phyloP scores from a whole-genome alignment of 306 rosid genomes.

The Luffa aegyptiaca region DNA sequence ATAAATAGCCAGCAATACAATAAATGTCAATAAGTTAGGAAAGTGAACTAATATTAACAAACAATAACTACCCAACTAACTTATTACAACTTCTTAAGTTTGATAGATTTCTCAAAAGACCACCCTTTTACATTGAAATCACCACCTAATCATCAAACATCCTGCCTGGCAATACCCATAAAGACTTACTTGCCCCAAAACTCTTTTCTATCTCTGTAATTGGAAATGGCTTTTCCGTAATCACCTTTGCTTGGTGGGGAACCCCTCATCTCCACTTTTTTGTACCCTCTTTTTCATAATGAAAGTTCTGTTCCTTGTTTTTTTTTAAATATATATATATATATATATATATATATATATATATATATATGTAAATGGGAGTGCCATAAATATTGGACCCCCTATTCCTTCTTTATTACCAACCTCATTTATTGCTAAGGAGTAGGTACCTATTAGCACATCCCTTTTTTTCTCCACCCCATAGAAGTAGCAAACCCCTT shows the following conservation, averaged over 20 bases:
- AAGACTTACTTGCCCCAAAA: not conserved
- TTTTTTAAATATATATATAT: not conserved
- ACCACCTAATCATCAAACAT: not conserved
- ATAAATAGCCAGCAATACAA: too few relatives aligned
- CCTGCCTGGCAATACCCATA: not conserved
- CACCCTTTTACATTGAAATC: not conserved
- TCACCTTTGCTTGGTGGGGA: not conserved
- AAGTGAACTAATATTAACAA: too few relatives aligned
- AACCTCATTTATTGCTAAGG: not conserved
- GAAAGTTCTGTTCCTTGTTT: not conserved
- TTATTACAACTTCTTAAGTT: too few relatives aligned
- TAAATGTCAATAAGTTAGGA: too few relatives aligned
- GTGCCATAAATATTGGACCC: not conserved
- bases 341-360: not conserved
- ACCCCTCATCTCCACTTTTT: not conserved
- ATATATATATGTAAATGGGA: not conserved
- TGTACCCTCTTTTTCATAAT: not conserved
- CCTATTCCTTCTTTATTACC: not conserved
- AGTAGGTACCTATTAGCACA: not conserved
- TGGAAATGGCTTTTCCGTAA: too few relatives aligned
- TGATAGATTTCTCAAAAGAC: not conserved
- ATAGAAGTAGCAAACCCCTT: not conserved
- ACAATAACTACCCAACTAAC: too few relatives aligned
- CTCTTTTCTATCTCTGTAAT: too few relatives aligned
- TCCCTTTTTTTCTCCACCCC: not conserved